phyloP scores from a whole-genome alignment of 495 filamentous ascomycete species.

The Aspergillus affinis region DNA sequence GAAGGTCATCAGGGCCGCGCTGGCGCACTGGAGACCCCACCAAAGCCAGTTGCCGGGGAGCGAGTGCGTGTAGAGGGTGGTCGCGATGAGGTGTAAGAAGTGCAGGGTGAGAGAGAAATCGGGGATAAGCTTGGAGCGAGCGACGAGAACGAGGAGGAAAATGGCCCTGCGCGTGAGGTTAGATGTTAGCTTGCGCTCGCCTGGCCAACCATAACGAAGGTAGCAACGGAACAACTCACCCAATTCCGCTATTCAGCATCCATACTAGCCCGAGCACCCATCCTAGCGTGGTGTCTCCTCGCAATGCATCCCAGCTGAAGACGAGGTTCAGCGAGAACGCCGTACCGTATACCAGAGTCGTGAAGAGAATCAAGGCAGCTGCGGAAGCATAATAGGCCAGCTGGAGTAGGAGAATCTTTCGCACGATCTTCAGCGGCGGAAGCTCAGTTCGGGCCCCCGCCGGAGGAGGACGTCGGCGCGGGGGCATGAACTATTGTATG shows the following conservation, averaged over 20 bases:
- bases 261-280: conserved; percentile 90
- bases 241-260: conserved; percentile 72
- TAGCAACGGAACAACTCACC: conserved; percentile 52
- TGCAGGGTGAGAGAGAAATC: conserved; percentile 93
- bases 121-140: conserved; percentile 84
- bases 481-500: conserved; percentile 57
- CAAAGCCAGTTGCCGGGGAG: conserved; percentile 77
- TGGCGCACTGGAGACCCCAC: conserved; percentile 78
- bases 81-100: conserved; percentile 78
- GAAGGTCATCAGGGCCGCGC: conserved; percentile 65
- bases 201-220: not conserved
- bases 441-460: conserved; percentile 79
- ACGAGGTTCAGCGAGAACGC: conserved; percentile 69
- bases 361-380: conserved; percentile 81
- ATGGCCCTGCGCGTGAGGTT: conserved; percentile 47
- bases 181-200: not conserved
- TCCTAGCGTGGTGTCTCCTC: conserved; percentile 87
- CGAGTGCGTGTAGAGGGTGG: conserved; percentile 69
- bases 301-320: conserved; percentile 75
- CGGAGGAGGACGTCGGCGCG: conserved; percentile 74
- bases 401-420: conserved; percentile 87
- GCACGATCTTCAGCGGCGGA: conserved; percentile 78
- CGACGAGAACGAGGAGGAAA: conserved; percentile 75
- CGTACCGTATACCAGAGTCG: conserved; percentile 75
- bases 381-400: conserved; percentile 75